These are phyloP conservation scores for Talaromyces proteolyticus DNA, from an alignment of 495 filamentous ascomycete species.

Conservation along the genomic window DNA sequence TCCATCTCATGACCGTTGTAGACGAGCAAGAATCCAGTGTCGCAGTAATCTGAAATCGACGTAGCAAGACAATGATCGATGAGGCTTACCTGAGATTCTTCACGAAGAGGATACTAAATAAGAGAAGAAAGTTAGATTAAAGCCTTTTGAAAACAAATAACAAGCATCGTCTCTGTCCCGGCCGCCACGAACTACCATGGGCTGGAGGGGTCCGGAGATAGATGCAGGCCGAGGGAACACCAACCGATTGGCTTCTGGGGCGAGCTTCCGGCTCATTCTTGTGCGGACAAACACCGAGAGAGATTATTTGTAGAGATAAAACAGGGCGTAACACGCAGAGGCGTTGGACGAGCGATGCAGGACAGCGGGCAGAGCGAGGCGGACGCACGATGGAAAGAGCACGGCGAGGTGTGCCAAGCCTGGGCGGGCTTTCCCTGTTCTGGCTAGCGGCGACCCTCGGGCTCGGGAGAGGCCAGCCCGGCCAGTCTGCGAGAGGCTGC, in stretches of 20 bases:
- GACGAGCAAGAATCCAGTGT: background rate
- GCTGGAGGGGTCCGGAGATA: conserved; percentile 5
- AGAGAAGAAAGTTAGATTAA: no score
- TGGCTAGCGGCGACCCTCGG: no score
- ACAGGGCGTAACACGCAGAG: conserved; percentile 2
- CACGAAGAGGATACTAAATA: conserved; percentile 83
- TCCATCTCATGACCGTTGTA: background rate
- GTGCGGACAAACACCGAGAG: conserved; percentile 13
- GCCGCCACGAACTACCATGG: no score
- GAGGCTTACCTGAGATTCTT: conserved; percentile 84
- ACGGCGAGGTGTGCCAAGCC: background rate
- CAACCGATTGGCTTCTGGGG: conserved; percentile 92
- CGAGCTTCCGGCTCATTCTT: conserved; percentile 68
- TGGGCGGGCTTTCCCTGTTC: conserved; percentile 15
- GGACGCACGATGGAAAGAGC: conserved; percentile 8
- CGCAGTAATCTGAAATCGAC: conserved; percentile 4
- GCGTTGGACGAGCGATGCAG: background rate
- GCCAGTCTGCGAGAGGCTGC: no score
- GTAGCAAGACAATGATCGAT: conserved; percentile 14
- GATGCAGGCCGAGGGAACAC: conserved; percentile 26
- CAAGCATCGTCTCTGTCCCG: background rate
- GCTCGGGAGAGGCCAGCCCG: no score
- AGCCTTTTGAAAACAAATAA: background rate
- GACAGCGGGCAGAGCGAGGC: conserved; percentile 4
- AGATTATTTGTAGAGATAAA: conserved; percentile 6